Evolutionary conservation across 2,329 filamentous ascomycete genomes (phyloP).

Genomic region (Clarireedia sp.): DNA sequence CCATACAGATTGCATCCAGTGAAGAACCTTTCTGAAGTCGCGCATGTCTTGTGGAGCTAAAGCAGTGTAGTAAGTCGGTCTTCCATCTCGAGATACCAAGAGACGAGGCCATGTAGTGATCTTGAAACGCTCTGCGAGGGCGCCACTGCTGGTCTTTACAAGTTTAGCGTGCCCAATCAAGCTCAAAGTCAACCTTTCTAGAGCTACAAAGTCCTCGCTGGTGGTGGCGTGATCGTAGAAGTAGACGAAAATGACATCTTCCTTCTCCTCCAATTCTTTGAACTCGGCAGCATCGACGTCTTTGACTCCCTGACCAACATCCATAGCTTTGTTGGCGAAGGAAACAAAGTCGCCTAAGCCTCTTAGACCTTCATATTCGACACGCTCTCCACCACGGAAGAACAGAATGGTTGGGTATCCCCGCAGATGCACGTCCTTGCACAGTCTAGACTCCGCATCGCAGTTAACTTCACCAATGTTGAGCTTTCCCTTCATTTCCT

Average conservation of each 20-base stretch:
- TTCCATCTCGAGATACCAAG: constrained; percentile 79
- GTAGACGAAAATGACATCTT: constrained; percentile 95
- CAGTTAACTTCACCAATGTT: constrained; percentile 97
- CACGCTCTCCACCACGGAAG: constrained; percentile 83
- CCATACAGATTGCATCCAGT: constrained; percentile 97
- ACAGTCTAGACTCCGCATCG: constrained; percentile 76
- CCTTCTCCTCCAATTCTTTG: constrained; percentile 77
- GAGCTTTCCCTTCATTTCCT: constrained; percentile 81
- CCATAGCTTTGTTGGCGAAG: constrained; percentile 80
- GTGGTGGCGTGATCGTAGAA: constrained; percentile 97
- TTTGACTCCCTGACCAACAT: constrained; percentile 65
- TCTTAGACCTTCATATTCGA: constrained; percentile 87
- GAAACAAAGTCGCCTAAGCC: constrained; percentile 83
- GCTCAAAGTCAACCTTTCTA: constrained; percentile 79
- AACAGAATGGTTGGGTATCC: constrained; percentile 87
- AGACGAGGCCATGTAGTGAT: constrained; percentile 96
- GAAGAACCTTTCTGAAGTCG: constrained; percentile 69
- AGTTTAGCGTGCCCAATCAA: constrained; percentile 87
- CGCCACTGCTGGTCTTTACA: constrained; percentile 78
- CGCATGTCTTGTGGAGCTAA: constrained; percentile 89
- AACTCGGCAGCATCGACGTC: constrained; percentile 74
- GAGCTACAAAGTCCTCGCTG: constrained; percentile 78
- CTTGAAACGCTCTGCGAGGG: constrained; percentile 76
- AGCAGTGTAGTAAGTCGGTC: constrained; percentile 82
- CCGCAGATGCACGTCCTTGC: constrained; percentile 75